phyloP scores from a whole-genome alignment of 331 rosid genomes.

The Dryas integrifolia region DNA sequence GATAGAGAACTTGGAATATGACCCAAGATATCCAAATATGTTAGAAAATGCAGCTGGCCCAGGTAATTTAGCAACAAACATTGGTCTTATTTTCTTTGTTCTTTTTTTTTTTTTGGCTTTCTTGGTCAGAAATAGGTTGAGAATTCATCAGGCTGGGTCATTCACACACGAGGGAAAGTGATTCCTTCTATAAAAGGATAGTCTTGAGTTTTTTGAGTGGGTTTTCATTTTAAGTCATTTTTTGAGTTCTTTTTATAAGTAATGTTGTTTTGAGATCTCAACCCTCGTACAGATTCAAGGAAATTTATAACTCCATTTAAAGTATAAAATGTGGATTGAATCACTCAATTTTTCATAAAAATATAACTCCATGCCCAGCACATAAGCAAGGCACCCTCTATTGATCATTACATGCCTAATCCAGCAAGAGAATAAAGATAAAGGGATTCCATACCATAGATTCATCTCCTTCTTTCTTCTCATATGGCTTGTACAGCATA shows the following conservation, averaged over 20 bases:
- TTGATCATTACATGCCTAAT: conserved; percentile 5
- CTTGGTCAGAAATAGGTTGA: not conserved
- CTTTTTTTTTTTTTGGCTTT: not conserved
- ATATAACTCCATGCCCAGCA: conserved; percentile 7
- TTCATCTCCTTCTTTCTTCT: conserved; percentile 68
- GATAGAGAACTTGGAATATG: not conserved
- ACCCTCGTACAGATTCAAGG: not conserved
- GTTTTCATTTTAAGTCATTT: not conserved
- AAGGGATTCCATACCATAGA: conserved; percentile 53
- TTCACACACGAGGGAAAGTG: not conserved
- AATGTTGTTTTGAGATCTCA: not conserved
- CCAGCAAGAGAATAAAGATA: conserved; percentile 10
- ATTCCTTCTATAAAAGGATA: not conserved
- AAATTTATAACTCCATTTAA: not conserved
- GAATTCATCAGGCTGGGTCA: not conserved
- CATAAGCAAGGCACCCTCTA: conserved; percentile 3
- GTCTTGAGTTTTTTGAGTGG: not conserved
- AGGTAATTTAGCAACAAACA: not conserved
- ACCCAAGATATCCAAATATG: not conserved
- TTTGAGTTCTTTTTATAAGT: not conserved
- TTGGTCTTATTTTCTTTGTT: too few relatives aligned
- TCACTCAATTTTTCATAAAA: conserved; percentile 4
- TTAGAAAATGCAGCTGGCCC: not conserved
- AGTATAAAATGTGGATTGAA: conserved; percentile 6
- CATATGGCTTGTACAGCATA: conserved; percentile 62